Percentiles rank a stretch among this genome's conserved stretches.
Evolutionary conservation across 1,284 basidiomycete species (phyloP).

Genomic region (Pyrrhoderma lamaoense): DNA sequence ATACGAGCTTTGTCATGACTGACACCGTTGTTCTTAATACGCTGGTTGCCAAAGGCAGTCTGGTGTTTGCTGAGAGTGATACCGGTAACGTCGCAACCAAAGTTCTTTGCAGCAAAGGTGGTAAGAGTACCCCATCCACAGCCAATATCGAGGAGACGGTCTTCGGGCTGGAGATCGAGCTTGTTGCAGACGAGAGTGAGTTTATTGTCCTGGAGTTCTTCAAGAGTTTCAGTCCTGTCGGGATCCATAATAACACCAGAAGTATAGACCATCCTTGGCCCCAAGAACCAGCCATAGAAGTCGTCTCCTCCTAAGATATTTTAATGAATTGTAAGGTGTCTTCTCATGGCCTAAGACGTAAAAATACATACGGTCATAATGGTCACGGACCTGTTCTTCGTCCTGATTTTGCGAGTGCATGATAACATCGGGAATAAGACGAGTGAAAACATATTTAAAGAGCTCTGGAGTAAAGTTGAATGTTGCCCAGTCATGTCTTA

Average conservation of each 20-base stretch:
- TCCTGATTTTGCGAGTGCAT: constrained; percentile 88
- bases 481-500: constrained; percentile 92
- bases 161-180: constrained; percentile 78
- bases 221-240: constrained; percentile 76
- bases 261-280: constrained; percentile 96
- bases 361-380: constrained; percentile 79
- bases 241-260: constrained; percentile 82
- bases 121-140: constrained; percentile 98
- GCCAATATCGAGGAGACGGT: constrained; percentile 86
- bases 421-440: constrained; percentile 89
- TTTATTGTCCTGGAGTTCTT: constrained; percentile 98
- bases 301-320: constrained; percentile 66
- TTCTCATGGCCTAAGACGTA: constrained; percentile 9
- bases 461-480: constrained; percentile 83
- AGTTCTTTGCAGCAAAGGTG: constrained; percentile 97
- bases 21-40: constrained; percentile 80
- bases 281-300: constrained; percentile 94
- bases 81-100: constrained; percentile 89
- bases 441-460: constrained; percentile 90
- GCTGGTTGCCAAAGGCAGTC: constrained; percentile 85
- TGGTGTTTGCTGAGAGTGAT: constrained; percentile 91
- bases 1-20: constrained; percentile 77
- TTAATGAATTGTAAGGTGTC: constrained; percentile 14
- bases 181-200: constrained; percentile 93
- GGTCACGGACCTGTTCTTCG: constrained; percentile 91